Evolutionary conservation across 805 yeast species (phyloP).

Genomic region (Myxozyma nipponensis): DNA sequence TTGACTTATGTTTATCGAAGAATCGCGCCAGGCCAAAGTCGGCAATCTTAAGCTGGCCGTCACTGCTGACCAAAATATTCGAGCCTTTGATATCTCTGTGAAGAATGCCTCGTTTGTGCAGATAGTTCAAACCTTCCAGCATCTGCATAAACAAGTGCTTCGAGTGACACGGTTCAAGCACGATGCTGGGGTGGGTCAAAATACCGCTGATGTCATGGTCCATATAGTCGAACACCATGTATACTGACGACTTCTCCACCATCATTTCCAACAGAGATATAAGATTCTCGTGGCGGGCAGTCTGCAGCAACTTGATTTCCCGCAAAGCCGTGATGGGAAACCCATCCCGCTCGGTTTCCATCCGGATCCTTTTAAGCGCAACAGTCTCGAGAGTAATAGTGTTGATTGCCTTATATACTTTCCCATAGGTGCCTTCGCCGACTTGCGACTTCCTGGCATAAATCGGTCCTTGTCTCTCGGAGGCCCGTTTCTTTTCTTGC

Average conservation of each 20-base stretch:
- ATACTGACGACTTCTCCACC: slow-evolving; percentile 69
- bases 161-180: slow-evolving; percentile 62
- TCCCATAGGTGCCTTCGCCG: slow-evolving; percentile 99
- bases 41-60: slow-evolving; percentile 81
- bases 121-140: slow-evolving; percentile 72
- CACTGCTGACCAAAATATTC: slow-evolving; percentile 74
- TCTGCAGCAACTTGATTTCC: slow-evolving; percentile 80
- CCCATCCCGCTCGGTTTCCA: slow-evolving; percentile 89
- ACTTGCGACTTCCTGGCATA: slow-evolving; percentile 80
- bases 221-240: slow-evolving; percentile 90
- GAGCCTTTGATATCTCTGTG: slow-evolving; percentile 97
- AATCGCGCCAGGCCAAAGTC: slow-evolving; percentile 88
- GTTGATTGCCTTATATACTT: slow-evolving; percentile 85
- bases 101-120: slow-evolving; percentile 58
- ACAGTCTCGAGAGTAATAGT: slow-evolving; percentile 62
- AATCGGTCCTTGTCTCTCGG: slow-evolving; percentile 28
- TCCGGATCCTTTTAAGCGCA: slow-evolving; percentile 80
- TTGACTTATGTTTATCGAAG: slow-evolving; percentile 35
- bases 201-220: slow-evolving; percentile 92
- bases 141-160: slow-evolving; percentile 81
- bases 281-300: slow-evolving; percentile 75
- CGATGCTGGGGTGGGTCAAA: slow-evolving; percentile 67
- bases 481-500: not conserved
- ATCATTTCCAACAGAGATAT: slow-evolving; percentile 84
- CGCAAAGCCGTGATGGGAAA: slow-evolving; percentile 94